Percentiles rank a stretch among this genome's conserved stretches.
phyloP scores from a whole-genome alignment of 495 filamentous ascomycete species.

The Margaritispora aquatica region DNA sequence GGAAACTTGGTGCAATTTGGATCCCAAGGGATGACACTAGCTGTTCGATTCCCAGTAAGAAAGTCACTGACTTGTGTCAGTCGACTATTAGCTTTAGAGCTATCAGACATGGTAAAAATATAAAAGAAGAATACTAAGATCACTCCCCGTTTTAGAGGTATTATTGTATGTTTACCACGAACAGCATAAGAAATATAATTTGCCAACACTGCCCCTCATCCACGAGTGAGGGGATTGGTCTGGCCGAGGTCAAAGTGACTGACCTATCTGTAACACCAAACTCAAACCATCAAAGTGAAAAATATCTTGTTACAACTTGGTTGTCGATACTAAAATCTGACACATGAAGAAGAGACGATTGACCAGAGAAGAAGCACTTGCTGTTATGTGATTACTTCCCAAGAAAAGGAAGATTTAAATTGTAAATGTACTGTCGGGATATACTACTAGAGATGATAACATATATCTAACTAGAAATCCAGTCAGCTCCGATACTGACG shows the following conservation, averaged over 20 bases:
- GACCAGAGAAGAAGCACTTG: too few relatives aligned
- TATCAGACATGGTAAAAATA: slow-evolving; percentile 3
- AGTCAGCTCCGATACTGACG: too few relatives aligned
- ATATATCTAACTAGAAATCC: too few relatives aligned
- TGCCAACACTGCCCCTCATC: background rate
- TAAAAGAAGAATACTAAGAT: background rate
- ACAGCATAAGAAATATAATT: too few relatives aligned
- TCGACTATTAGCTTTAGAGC: slow-evolving; percentile 22
- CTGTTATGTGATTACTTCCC: too few relatives aligned
- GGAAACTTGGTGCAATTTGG: slow-evolving; percentile 48
- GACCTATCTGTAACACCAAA: background rate
- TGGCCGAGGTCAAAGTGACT: background rate
- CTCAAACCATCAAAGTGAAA: too few relatives aligned
- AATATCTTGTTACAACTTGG: background rate
- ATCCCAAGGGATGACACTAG: slow-evolving; percentile 45
- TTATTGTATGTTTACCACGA: too few relatives aligned
- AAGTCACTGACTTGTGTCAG: slow-evolving; percentile 36
- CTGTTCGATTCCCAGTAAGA: slow-evolving; percentile 36
- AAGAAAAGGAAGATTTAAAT: too few relatives aligned
- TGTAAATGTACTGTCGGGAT: too few relatives aligned
- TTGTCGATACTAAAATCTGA: too few relatives aligned
- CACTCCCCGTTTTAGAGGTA: background rate
- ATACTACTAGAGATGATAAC: too few relatives aligned
- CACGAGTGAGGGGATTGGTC: background rate
- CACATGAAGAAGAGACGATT: too few relatives aligned